A percentile compares a stretch with the other conserved stretches of the same genome.
Evolutionary conservation across 75 land plant species (phyloP).

Genomic region (Pinus tabuliformis): DNA sequence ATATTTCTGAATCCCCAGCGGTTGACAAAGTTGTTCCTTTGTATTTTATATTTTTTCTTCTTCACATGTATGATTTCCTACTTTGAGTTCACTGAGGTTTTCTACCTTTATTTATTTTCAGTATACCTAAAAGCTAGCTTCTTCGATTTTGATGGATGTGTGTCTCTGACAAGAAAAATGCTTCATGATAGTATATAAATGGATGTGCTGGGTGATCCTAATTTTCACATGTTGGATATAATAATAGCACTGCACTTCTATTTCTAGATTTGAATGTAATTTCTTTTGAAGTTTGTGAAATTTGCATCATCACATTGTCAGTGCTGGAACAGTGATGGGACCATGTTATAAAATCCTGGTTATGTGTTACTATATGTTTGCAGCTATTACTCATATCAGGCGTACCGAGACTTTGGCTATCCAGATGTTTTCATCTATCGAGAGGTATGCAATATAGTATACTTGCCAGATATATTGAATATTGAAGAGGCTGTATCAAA

Average conservation of each 20-base stretch:
- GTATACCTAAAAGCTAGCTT: too few relatives aligned
- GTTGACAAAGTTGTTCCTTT: too few relatives aligned
- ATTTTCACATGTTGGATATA: neutral
- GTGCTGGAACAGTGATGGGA: neutral
- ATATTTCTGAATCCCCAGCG: too few relatives aligned
- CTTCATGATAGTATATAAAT: too few relatives aligned
- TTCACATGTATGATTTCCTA: too few relatives aligned
- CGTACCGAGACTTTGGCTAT: constrained; percentile 62
- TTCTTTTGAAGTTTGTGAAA: neutral
- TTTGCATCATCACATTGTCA: neutral
- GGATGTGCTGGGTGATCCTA: too few relatives aligned
- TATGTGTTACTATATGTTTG: constrained; percentile 8
- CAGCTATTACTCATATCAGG: constrained; percentile 80
- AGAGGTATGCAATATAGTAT: constrained; percentile 52
- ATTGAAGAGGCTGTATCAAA: neutral
- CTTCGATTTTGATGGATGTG: too few relatives aligned
- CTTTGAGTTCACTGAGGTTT: too few relatives aligned
- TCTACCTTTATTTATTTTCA: too few relatives aligned
- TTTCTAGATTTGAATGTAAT: neutral
- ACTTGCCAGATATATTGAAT: neutral
- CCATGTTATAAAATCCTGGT: neutral
- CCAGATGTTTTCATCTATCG: constrained; percentile 65
- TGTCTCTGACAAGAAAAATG: too few relatives aligned
- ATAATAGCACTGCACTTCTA: neutral
- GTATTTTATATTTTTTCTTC: too few relatives aligned